phyloP scores from a whole-genome alignment of 495 filamentous ascomycete species.

The Hypoxylon fragiforme region DNA sequence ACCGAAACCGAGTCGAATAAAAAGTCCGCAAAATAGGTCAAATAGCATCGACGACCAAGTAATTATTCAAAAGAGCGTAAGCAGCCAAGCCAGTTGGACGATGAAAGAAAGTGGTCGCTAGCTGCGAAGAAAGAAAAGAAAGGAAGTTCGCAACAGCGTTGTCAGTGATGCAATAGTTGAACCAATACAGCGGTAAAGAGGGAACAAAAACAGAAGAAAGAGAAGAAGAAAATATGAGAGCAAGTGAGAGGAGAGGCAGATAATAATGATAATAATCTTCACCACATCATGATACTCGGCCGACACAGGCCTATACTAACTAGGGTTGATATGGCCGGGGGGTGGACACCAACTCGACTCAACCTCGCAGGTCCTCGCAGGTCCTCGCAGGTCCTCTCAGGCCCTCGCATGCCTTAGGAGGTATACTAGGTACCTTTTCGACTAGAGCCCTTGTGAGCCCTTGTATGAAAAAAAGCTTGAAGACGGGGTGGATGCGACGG shows the following conservation, averaged over 20 bases:
- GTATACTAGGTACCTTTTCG: slow-evolving; percentile 3
- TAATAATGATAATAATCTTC: slow-evolving; percentile 38
- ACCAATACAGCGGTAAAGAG: slow-evolving; percentile 45
- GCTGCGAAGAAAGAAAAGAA: slow-evolving; percentile 55
- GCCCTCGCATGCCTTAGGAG: no score
- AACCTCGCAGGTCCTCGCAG: no score
- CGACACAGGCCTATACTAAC: slow-evolving; percentile 29
- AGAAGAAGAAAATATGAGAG: slow-evolving; percentile 21
- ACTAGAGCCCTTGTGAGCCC: slow-evolving; percentile 24
- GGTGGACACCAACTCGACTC: slow-evolving; percentile 27
- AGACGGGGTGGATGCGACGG: slow-evolving; percentile 36
- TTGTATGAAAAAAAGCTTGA: slow-evolving; percentile 26
- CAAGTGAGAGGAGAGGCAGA: slow-evolving; percentile 28
- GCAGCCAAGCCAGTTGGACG: slow-evolving; percentile 62
- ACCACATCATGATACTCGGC: slow-evolving; percentile 33
- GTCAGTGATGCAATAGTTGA: slow-evolving; percentile 48
- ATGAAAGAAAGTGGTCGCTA: slow-evolving; percentile 58
- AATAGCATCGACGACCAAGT: slow-evolving; percentile 51
- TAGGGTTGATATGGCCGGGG: slow-evolving; percentile 28
- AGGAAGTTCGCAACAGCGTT: slow-evolving; percentile 53
- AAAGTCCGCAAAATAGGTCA: slow-evolving; percentile 43
- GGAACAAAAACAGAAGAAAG: slow-evolving; percentile 45
- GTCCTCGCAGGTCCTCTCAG: no score
- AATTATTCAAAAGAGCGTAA: slow-evolving; percentile 55
- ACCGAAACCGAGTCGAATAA: slow-evolving; percentile 34